phyloP scores from a whole-genome alignment of 192 early-diverging fungal genomes.

The Funneliformis mosseae region DNA sequence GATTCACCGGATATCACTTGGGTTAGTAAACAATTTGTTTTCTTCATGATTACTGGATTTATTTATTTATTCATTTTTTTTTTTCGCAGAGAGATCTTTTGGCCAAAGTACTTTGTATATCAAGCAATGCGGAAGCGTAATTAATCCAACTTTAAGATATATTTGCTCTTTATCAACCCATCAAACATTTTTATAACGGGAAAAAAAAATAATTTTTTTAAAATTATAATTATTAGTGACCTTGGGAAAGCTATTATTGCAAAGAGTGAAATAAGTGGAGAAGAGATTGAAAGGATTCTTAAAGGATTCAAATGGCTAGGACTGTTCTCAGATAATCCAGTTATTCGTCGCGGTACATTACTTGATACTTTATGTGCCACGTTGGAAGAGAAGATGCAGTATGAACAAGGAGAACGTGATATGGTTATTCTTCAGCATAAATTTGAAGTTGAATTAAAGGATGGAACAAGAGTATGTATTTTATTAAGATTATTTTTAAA shows the following conservation, averaged over 20 bases:
- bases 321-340: constrained; percentile 70
- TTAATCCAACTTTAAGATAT: background rate
- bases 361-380: constrained; percentile 95
- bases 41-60: constrained; percentile 16
- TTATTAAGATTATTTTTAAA: background rate
- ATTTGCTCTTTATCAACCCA: background rate
- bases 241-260: constrained; percentile 66
- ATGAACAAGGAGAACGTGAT: constrained; percentile 88
- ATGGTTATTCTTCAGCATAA: constrained; percentile 98
- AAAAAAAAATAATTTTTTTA: background rate
- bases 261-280: constrained; percentile 47
- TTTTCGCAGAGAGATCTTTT: constrained; percentile 62
- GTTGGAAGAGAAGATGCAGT: constrained; percentile 96
- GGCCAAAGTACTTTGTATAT: constrained; percentile 57
- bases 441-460: constrained; percentile 91
- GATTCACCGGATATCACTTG: constrained; percentile 67
- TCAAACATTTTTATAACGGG: background rate
- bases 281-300: constrained; percentile 59
- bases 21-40: constrained; percentile 39
- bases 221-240: constrained; percentile 39
- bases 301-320: constrained; percentile 83
- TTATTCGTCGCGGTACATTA: constrained; percentile 71
- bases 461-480: constrained; percentile 59
- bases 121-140: constrained; percentile 44
- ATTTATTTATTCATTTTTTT: background rate